phyloP scores from a whole-genome alignment of 2,329 filamentous ascomycete species.

The Bipolaris zeicola region DNA sequence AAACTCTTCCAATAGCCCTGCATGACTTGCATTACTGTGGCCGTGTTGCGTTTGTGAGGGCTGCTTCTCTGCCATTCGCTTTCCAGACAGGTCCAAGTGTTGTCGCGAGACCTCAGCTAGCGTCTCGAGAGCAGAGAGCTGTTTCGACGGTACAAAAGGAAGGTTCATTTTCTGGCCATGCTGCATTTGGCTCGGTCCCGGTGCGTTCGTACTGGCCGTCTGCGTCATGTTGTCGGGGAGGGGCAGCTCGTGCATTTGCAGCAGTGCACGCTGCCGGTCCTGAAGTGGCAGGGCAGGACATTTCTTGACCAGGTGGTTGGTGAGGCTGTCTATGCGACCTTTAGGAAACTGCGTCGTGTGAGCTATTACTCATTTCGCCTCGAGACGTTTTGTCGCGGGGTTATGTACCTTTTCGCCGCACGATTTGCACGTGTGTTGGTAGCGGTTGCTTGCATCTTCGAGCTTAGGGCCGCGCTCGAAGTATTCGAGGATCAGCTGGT shows the following conservation, averaged over 20 bases:
- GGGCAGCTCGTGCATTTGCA: slow-evolving; percentile 72
- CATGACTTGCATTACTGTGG: slow-evolving; percentile 25
- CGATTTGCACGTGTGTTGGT: slow-evolving; percentile 86
- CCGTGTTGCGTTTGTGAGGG: slow-evolving; percentile 25
- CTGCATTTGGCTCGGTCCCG: slow-evolving; percentile 26
- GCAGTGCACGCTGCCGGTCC: slow-evolving; percentile 75
- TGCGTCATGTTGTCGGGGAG: slow-evolving; percentile 51
- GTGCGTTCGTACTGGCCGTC: slow-evolving; percentile 20
- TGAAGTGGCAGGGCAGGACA: slow-evolving; percentile 78
- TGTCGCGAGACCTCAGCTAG: slow-evolving; percentile 86
- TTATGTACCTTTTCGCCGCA: slow-evolving; percentile 72
- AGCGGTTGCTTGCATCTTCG: slow-evolving; percentile 87
- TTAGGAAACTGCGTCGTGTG: slow-evolving; percentile 69
- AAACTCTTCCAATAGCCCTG: slow-evolving; percentile 45
- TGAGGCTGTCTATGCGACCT: slow-evolving; percentile 82
- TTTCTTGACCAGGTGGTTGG: slow-evolving; percentile 81
- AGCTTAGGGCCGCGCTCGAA: slow-evolving; percentile 87
- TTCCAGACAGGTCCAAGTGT: slow-evolving; percentile 62
- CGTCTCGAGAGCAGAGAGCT: slow-evolving; percentile 82
- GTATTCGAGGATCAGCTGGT: slow-evolving; percentile 83
- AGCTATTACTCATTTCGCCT: slow-evolving; percentile 22
- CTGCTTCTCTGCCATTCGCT: slow-evolving; percentile 48
- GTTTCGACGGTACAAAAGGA: slow-evolving; percentile 55
- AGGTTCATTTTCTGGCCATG: slow-evolving; percentile 46
- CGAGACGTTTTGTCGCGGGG: slow-evolving; percentile 20